Conservation (phyloP, 2,329 filamentous ascomycete species). For the Phialocephala subalpina region DNA sequence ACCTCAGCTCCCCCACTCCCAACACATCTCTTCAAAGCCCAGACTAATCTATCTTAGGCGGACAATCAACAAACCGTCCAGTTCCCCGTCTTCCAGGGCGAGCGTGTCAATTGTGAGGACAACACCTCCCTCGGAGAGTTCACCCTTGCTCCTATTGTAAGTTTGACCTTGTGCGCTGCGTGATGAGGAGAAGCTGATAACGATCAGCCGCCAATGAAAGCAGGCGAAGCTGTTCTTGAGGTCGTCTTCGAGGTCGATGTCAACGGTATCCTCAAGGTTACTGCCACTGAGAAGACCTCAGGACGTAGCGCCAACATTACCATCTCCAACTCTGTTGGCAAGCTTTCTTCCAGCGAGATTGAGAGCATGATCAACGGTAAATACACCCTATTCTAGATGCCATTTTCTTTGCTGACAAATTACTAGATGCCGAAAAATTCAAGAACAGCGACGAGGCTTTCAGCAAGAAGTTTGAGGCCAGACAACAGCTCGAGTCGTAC, state of each 20-base stretch:
- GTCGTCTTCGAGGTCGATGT: conserved; percentile 99
- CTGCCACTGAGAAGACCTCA: conserved; percentile 98
- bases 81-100: conserved; percentile 75
- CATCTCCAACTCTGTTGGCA: conserved; percentile 99
- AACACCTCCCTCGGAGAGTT: conserved; percentile 99
- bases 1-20: conserved; percentile 49
- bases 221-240: conserved; percentile 95
- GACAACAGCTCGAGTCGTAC: conserved; percentile 99
- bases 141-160: conserved; percentile 79
- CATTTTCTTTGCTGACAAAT: conserved; percentile 30
- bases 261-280: conserved; percentile 99
- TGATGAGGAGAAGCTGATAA: conserved; percentile 11
- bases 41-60: conserved; percentile 71
- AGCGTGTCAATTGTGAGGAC: conserved; percentile 97
- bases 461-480: conserved; percentile 99
- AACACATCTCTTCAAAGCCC: conserved; percentile 42
- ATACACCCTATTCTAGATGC: conserved; percentile 35
- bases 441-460: conserved; percentile 98
- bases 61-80: conserved; percentile 34
- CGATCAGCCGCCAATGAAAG: conserved; percentile 66
- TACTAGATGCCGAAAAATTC: conserved; percentile 89
- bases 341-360: conserved; percentile 93
- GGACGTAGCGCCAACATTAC: conserved; percentile 99
- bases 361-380: conserved; percentile 94
- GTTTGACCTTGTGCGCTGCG: neutral